Percentiles rank a stretch among this genome's conserved stretches.
Conservation (phyloP, 805 yeast genomes). For the Suhomyces sp. region DNA sequence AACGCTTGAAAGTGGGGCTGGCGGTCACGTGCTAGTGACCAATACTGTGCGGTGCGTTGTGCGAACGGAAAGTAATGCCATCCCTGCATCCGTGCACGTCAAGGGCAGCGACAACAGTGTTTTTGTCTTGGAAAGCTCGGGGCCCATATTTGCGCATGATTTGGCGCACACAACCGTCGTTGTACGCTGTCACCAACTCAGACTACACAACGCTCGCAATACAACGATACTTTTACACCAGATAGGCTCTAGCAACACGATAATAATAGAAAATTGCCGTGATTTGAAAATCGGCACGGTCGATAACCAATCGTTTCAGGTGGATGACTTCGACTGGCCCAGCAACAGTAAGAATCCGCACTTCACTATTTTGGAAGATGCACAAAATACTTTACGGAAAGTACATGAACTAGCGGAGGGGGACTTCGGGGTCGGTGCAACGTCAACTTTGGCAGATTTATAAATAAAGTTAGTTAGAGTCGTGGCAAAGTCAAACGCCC, state of each 20-base stretch:
- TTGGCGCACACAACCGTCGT: conserved; percentile 15
- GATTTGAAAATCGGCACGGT: conserved; percentile 14
- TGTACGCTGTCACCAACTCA: conserved; percentile 28
- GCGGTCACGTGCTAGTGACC: conserved; percentile 13
- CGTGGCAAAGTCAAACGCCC: neutral
- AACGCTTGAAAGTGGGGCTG: neutral
- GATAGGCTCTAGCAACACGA: conserved; percentile 18
- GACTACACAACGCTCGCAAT: conserved; percentile 23
- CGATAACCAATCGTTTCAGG: conserved; percentile 8
- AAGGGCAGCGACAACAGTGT: conserved; percentile 14
- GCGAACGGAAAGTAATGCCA: neutral
- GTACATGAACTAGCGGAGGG: neutral
- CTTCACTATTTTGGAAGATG: neutral
- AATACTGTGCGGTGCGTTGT: conserved; percentile 10
- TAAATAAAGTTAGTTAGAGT: neutral
- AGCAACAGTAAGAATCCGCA: conserved; percentile 12
- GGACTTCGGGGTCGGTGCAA: neutral
- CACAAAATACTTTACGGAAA: neutral
- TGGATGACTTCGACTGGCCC: conserved; percentile 33
- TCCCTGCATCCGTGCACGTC: conserved; percentile 23
- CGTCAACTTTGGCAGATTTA: neutral
- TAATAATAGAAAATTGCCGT: conserved; percentile 31
- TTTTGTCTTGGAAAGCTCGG: conserved; percentile 19
- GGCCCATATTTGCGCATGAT: conserved; percentile 31
- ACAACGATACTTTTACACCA: conserved; percentile 15